phyloP scores from a whole-genome alignment of 1,139 yeast genomes.

The Hemisphaericaspora lyxosophila region DNA sequence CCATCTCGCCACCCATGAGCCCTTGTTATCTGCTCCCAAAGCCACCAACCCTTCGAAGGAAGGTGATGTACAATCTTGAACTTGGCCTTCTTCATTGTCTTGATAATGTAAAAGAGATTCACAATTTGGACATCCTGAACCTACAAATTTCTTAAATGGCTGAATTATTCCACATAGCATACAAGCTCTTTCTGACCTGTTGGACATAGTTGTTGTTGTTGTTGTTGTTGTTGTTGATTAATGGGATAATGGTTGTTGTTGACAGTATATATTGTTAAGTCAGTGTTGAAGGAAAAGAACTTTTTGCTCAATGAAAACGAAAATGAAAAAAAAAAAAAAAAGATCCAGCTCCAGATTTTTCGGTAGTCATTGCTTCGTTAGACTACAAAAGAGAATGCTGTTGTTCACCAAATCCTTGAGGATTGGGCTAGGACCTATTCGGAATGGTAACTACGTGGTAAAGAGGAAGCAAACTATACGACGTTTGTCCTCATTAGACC shows the following conservation, averaged over 20 bases:
- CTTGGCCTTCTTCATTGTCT: slow-evolving; percentile 79
- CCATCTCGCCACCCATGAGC: slow-evolving; percentile 98
- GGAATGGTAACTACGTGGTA: too few species aligned
- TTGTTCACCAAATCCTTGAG: too few species aligned
- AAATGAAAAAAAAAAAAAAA: not conserved
- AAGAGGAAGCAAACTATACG: slow-evolving; percentile 10
- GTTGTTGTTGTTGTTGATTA: not conserved
- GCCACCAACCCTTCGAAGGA: slow-evolving; percentile 96
- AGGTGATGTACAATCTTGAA: slow-evolving; percentile 93
- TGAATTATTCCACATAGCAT: slow-evolving; percentile 95
- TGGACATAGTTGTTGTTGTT: slow-evolving; percentile 39
- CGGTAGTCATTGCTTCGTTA: too few species aligned
- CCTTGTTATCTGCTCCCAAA: slow-evolving; percentile 72
- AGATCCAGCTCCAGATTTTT: too few species aligned
- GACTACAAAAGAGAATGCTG: too few species aligned
- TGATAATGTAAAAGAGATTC: slow-evolving; percentile 79
- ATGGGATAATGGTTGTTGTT: too few species aligned
- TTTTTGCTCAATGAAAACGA: too few species aligned
- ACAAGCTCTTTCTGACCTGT: slow-evolving; percentile 87
- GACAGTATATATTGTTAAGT: too few species aligned
- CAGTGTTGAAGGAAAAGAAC: not conserved
- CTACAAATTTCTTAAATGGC: slow-evolving; percentile 68
- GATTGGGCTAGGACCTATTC: slow-evolving; percentile 1
- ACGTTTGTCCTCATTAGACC: slow-evolving; percentile 12
- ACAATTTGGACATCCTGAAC: slow-evolving; percentile 96